These are phyloP conservation scores for Scedosporium aurantiacum DNA, from an alignment of 2,329 filamentous ascomycete species.

Conservation along the genomic window DNA sequence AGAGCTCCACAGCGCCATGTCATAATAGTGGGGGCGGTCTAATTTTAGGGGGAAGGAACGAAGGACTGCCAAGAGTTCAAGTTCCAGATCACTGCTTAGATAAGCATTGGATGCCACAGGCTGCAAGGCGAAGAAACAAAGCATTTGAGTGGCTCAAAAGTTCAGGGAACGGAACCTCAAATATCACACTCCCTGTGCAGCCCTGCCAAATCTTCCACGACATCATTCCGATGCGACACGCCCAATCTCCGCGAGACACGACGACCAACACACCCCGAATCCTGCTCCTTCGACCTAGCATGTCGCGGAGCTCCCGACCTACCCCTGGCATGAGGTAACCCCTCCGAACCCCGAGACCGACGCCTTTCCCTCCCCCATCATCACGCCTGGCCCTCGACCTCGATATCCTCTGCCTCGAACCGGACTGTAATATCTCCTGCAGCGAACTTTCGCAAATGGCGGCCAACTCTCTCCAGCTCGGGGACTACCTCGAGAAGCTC, in stretches of 20 bases:
- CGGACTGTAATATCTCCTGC: background rate
- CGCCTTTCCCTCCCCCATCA: too few relatives aligned
- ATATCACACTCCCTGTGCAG: background rate
- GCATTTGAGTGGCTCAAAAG: background rate
- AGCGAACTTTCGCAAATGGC: constrained; percentile 26
- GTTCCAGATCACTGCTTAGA: too few relatives aligned
- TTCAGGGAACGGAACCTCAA: background rate
- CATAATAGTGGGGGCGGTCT: background rate
- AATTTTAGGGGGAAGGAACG: background rate
- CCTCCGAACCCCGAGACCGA: too few relatives aligned
- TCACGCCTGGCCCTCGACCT: too few relatives aligned
- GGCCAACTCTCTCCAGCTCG: constrained; percentile 43
- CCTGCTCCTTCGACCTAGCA: background rate
- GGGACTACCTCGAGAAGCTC: constrained; percentile 88
- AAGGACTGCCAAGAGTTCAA: background rate
- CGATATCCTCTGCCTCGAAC: background rate
- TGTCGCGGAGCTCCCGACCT: background rate
- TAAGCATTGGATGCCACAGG: too few relatives aligned
- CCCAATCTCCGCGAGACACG: background rate
- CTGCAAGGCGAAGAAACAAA: too few relatives aligned
- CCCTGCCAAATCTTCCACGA: background rate
- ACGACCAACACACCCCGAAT: background rate
- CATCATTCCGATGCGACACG: background rate
- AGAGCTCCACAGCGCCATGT: background rate
- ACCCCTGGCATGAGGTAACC: background rate